phyloP scores from a whole-genome alignment of 352 stramenopile genomes.

The Pythium oligandrum region DNA sequence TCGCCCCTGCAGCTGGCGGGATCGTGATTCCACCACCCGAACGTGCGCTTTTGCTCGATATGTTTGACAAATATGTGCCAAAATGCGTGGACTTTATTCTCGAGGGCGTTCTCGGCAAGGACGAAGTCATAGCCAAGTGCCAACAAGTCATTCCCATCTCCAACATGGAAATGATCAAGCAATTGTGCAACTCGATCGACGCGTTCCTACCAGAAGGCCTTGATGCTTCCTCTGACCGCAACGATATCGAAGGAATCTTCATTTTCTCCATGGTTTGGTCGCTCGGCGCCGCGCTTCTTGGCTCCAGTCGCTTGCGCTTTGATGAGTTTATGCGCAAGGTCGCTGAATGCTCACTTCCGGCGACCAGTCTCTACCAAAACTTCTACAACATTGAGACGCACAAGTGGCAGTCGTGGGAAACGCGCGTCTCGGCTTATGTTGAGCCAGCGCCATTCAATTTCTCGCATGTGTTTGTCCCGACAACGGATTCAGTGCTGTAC shows the following conservation, averaged over 20 bases:
- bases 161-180: constrained; percentile 95
- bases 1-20: neutral
- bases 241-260: constrained; percentile 89
- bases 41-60: constrained; percentile 50
- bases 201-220: constrained; percentile 73
- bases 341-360: constrained; percentile 66
- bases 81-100: constrained; percentile 92
- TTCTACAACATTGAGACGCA: constrained; percentile 89
- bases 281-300: constrained; percentile 85
- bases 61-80: constrained; percentile 94
- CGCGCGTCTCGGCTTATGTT: constrained; percentile 81
- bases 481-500: constrained; percentile 93
- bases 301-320: constrained; percentile 73
- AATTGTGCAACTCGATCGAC: constrained; percentile 91
- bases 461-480: constrained; percentile 94
- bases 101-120: constrained; percentile 82
- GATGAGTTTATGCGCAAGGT: constrained; percentile 90
- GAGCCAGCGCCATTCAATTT: constrained; percentile 93
- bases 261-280: constrained; percentile 93
- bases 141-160: constrained; percentile 92
- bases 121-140: constrained; percentile 87
- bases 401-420: constrained; percentile 91
- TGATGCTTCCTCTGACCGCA: constrained; percentile 39
- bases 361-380: constrained; percentile 81
- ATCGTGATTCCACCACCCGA: constrained; percentile 37